phyloP scores from a whole-genome alignment of 768 basidiomycete species.

The Podaxis carcinomalis region DNA sequence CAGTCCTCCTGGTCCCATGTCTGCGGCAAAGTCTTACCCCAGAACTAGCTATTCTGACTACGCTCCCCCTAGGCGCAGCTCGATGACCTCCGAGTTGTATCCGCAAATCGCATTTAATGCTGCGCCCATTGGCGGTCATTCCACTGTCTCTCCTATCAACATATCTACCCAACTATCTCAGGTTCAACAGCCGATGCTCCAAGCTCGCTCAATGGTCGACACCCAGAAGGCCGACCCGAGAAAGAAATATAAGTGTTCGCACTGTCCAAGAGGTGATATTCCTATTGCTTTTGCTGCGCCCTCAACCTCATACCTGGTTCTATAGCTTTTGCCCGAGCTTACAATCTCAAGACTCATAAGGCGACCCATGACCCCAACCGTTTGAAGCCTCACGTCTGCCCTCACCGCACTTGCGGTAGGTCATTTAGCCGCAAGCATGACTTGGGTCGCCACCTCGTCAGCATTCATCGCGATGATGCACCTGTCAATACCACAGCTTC shows the following conservation, averaged over 20 bases:
- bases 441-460: conserved; percentile 82
- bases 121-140: conserved; percentile 29
- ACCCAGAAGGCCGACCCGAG: conserved; percentile 61
- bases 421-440: conserved; percentile 96
- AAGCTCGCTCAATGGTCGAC: conserved; percentile 41
- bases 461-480: conserved; percentile 75
- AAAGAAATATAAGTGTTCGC: conserved; percentile 74
- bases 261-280: conserved; percentile 65
- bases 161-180: conserved; percentile 48
- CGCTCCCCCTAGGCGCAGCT: conserved; percentile 42
- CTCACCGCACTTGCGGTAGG: conserved; percentile 79
- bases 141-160: conserved; percentile 54
- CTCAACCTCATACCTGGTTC: conserved; percentile 13
- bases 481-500: conserved; percentile 38
- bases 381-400: conserved; percentile 85
- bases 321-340: conserved; percentile 86
- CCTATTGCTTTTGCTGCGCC: background rate
- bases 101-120: conserved; percentile 44
- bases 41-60: conserved; percentile 70
- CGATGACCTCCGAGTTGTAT: conserved; percentile 44
- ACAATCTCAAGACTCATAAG: conserved; percentile 94
- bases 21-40: conserved; percentile 30
- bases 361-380: conserved; percentile 93
- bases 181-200: conserved; percentile 16
- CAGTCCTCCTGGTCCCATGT: conserved; percentile 38